These are phyloP conservation scores for Pyricularia pennisetigena DNA, from an alignment of 2,329 filamentous ascomycete genomes.

Conservation along the genomic window DNA sequence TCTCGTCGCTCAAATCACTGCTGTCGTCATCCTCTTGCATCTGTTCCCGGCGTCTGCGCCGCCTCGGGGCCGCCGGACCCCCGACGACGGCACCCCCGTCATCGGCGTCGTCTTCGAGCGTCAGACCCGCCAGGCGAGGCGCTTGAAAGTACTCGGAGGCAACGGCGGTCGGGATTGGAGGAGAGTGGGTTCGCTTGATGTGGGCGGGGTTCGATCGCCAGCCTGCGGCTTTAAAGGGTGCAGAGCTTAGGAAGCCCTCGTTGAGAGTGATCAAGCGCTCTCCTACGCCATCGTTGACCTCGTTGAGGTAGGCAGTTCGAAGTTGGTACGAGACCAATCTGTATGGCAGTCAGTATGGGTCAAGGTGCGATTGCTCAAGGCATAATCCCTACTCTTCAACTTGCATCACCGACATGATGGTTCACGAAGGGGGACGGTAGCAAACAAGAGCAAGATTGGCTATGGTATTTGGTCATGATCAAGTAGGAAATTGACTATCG, in stretches of 20 bases:
- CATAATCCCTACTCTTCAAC: constrained; percentile 27
- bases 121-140: constrained; percentile 50
- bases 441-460: neutral
- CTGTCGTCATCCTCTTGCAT: constrained; percentile 81
- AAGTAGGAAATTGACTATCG: neutral
- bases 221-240: constrained; percentile 72
- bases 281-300: constrained; percentile 74
- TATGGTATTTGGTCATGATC: neutral
- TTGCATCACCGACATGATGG: constrained; percentile 32
- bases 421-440: neutral
- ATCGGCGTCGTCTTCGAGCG: constrained; percentile 61
- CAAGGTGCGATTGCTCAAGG: neutral
- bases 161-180: constrained; percentile 73
- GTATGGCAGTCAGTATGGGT: constrained; percentile 2
- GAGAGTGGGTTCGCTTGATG: constrained; percentile 75
- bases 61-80: constrained; percentile 46
- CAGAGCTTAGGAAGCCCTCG: constrained; percentile 67
- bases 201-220: constrained; percentile 67
- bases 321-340: constrained; percentile 78
- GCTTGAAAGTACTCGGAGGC: constrained; percentile 78
- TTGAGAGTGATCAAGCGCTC: constrained; percentile 77
- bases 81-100: constrained; percentile 65
- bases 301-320: constrained; percentile 68
- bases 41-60: constrained; percentile 58
- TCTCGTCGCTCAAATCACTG: constrained; percentile 76